Evolutionary conservation across 805 yeast genomes (phyloP).

Genomic region (Naumovozyma baii): DNA sequence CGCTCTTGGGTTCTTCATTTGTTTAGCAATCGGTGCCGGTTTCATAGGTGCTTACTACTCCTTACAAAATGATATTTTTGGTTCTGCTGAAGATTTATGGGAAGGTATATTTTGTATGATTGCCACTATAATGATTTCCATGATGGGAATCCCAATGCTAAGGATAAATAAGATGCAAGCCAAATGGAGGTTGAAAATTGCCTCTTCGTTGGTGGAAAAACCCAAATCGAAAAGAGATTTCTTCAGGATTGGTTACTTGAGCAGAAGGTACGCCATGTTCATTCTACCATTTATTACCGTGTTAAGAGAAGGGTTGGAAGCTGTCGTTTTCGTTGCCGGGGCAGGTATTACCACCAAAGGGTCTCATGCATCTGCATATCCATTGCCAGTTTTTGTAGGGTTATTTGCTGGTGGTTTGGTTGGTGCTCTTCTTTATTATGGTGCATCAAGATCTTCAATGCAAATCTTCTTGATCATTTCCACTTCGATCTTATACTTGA

Average conservation of each 20-base stretch:
- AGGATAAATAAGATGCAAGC: conserved; percentile 93
- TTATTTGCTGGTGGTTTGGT: conserved; percentile 64
- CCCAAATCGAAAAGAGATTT: conserved; percentile 43
- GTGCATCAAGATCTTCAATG: conserved; percentile 75
- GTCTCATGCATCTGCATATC: conserved; percentile 64
- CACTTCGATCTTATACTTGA: conserved; percentile 79
- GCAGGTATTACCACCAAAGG: conserved; percentile 60
- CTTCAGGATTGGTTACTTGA: conserved; percentile 43
- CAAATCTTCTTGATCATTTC: conserved; percentile 81
- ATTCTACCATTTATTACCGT: conserved; percentile 83
- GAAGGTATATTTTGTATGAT: conserved; percentile 90
- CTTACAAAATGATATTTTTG: conserved; percentile 74
- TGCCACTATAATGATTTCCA: conserved; percentile 79
- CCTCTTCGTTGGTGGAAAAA: conserved; percentile 60
- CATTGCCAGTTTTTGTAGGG: conserved; percentile 87
- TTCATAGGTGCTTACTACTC: conserved; percentile 90
- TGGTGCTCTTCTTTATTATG: conserved; percentile 66
- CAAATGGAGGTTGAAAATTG: conserved; percentile 94
- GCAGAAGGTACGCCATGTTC: conserved; percentile 79
- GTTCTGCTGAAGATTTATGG: conserved; percentile 86
- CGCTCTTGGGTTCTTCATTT: conserved; percentile 57
- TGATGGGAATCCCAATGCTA: conserved; percentile 95
- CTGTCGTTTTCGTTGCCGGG: conserved; percentile 93
- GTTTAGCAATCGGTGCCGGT: conserved; percentile 82
- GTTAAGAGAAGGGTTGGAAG: conserved; percentile 94